Evolutionary conservation across 495 filamentous ascomycete species (phyloP).

Genomic region (Letharia columbiana): DNA sequence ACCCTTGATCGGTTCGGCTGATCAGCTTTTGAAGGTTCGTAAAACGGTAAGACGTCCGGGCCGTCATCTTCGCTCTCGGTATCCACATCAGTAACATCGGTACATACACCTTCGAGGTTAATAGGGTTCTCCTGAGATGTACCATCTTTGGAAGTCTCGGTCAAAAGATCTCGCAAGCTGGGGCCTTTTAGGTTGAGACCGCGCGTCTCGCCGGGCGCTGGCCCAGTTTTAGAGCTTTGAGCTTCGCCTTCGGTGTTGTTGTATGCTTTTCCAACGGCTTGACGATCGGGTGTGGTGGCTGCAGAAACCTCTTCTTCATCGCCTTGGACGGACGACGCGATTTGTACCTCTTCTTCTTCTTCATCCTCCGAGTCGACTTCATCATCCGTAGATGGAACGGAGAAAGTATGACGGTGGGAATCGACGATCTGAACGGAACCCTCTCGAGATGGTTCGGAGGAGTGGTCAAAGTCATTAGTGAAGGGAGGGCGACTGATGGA

Average conservation of each 20-base stretch:
- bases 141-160: slow-evolving; percentile 1
- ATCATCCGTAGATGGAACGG: slow-evolving; percentile 24
- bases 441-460: slow-evolving; percentile 22
- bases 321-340: slow-evolving; percentile 12
- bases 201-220: background rate
- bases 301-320: slow-evolving; percentile 13
- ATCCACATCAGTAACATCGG: slow-evolving; percentile 4
- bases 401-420: slow-evolving; percentile 18
- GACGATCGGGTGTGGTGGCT: slow-evolving; percentile 18
- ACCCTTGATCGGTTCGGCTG: background rate
- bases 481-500: background rate
- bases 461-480: slow-evolving; percentile 32
- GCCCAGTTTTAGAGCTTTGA: background rate
- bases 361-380: slow-evolving; percentile 18
- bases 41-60: slow-evolving; percentile 15
- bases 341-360: slow-evolving; percentile 23
- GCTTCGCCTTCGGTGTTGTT: background rate
- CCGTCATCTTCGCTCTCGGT: slow-evolving; percentile 24
- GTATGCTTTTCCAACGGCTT: background rate
- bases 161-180: slow-evolving; percentile 8
- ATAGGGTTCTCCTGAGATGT: slow-evolving; percentile 15
- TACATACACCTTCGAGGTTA: slow-evolving; percentile 11
- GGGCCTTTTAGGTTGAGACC: slow-evolving; percentile 9
- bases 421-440: slow-evolving; percentile 21
- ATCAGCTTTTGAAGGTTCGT: background rate